A percentile compares a stretch with the other conserved stretches of the same genome.
Conservation (phyloP, 129 eudicot genomes). For the Glebionis coronaria region DNA sequence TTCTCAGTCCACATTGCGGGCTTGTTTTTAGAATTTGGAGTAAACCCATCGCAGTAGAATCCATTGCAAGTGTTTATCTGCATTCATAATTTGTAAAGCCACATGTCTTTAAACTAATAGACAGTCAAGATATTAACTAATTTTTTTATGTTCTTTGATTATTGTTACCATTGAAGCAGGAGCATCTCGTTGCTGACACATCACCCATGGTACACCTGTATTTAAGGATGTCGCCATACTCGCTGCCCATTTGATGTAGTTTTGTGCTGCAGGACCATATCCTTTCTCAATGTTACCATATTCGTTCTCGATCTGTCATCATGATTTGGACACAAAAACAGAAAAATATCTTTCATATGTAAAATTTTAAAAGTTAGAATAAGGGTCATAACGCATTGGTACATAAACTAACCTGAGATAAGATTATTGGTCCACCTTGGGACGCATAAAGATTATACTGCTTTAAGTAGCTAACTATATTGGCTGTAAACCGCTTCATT, state of each 20-base stretch:
- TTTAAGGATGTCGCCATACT: conserved; percentile 35
- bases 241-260: conserved; percentile 41
- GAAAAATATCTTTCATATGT: background rate
- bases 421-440: conserved; percentile 94
- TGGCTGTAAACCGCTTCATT: conserved; percentile 92
- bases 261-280: conserved; percentile 32
- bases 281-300: conserved; percentile 31
- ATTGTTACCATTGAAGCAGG: conserved; percentile 40
- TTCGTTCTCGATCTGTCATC: conserved; percentile 49
- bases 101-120: background rate
- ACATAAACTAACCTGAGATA: conserved; percentile 71
- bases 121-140: background rate
- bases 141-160: background rate
- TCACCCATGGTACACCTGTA: conserved; percentile 62
- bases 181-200: conserved; percentile 55
- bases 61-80: conserved; percentile 97
- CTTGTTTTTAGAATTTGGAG: conserved; percentile 69
- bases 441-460: conserved; percentile 78
- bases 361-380: background rate
- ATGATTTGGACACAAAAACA: background rate
- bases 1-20: conserved; percentile 99
- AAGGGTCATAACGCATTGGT: background rate
- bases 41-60: conserved; percentile 89
- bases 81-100: background rate
- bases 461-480: conserved; percentile 83